Percentiles rank a stretch among this genome's conserved stretches.
These are phyloP conservation scores for Russula emetica DNA, from an alignment of 768 basidiomycete genomes.

Conservation along the genomic window DNA sequence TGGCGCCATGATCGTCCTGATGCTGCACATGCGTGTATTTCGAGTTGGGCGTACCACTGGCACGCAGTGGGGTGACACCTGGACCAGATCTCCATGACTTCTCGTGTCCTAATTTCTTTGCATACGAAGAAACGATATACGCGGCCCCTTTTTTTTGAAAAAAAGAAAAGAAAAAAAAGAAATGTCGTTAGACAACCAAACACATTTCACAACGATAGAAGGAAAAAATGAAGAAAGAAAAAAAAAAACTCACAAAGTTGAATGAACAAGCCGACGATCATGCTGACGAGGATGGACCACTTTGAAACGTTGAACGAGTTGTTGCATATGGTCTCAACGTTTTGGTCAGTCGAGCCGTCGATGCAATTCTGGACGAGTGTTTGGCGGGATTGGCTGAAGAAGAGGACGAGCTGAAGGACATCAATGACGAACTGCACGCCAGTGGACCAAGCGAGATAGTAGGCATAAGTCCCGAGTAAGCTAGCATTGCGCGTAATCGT, in stretches of 20 bases:
- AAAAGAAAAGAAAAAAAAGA: neutral
- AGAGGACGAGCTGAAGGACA: slow-evolving; percentile 1
- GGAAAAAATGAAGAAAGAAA: too few relatives aligned
- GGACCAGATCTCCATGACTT: slow-evolving; percentile 4
- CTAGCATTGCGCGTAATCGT: slow-evolving; percentile 19
- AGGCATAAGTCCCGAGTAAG: slow-evolving; percentile 21
- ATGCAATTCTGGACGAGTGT: slow-evolving; percentile 18
- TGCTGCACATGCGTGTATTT: slow-evolving; percentile 10
- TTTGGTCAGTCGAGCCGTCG: slow-evolving; percentile 16
- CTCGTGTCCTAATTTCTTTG: slow-evolving; percentile 6
- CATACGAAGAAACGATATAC: slow-evolving; percentile 22
- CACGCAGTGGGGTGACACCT: neutral
- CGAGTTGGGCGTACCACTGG: neutral
- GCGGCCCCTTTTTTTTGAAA: slow-evolving; percentile 20
- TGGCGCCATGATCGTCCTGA: neutral
- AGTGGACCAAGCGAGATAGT: slow-evolving; percentile 7
- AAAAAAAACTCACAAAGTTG: slow-evolving; percentile 17
- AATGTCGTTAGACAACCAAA: neutral
- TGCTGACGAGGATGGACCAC: slow-evolving; percentile 4
- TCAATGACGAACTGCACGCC: slow-evolving; percentile 15
- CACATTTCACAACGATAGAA: neutral
- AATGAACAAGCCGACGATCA: slow-evolving; percentile 7
- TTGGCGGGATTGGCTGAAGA: slow-evolving; percentile 12
- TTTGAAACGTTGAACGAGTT: neutral
- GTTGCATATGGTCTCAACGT: slow-evolving; percentile 9